Conservation (phyloP, 306 rosid species). For the Begonia masoniana region DNA sequence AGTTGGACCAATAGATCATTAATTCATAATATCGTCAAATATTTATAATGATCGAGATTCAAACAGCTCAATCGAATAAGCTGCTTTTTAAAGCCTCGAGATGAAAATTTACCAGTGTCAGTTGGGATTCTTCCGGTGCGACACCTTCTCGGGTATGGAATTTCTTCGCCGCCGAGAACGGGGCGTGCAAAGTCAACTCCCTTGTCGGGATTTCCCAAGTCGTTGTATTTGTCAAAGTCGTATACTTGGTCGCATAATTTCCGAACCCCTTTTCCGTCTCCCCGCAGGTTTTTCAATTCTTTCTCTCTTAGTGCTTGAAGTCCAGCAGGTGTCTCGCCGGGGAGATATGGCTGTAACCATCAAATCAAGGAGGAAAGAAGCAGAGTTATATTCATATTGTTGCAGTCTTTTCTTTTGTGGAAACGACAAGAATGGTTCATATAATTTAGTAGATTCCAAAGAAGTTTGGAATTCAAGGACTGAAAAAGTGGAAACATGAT, state of each 20-base stretch:
- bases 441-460: too few species aligned
- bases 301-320: conserved; percentile 51
- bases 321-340: conserved; percentile 75
- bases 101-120: conserved; percentile 33
- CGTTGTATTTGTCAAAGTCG: conserved; percentile 71
- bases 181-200: conserved; percentile 57
- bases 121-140: conserved; percentile 83
- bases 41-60: not conserved
- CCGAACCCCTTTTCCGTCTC: conserved; percentile 68
- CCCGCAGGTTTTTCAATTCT: conserved; percentile 50
- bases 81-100: too few species aligned
- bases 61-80: too few species aligned
- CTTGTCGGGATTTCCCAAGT: conserved; percentile 83
- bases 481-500: too few species aligned
- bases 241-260: conserved; percentile 60
- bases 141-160: conserved; percentile 86
- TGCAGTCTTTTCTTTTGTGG: too few species aligned
- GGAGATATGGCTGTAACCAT: conserved; percentile 67
- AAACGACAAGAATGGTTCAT: too few species aligned
- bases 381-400: too few species aligned
- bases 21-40: too few species aligned
- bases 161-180: conserved; percentile 41
- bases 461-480: too few species aligned
- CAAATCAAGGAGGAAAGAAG: not conserved
- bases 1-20: too few species aligned